These are phyloP conservation scores for Cyclospora cayetanensis DNA, from an alignment of 169 alveolate genomes.

Conservation along the genomic window DNA sequence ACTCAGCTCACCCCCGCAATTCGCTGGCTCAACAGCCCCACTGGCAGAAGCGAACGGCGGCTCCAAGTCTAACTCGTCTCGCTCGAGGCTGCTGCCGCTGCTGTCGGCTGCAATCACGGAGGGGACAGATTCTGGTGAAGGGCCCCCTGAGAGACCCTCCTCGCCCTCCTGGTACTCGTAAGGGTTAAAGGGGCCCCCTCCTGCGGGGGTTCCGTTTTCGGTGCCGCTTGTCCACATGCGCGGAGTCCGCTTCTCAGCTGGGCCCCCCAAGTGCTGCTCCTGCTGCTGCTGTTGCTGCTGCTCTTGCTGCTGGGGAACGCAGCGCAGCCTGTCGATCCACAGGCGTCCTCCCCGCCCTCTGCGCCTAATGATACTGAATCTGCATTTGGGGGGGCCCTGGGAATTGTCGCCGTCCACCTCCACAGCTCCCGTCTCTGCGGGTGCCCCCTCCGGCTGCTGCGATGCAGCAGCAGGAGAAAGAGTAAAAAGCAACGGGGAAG, in stretches of 20 bases:
- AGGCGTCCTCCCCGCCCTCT: constrained; percentile 57
- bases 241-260: not conserved
- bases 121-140: not conserved
- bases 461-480: not conserved
- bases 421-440: not conserved
- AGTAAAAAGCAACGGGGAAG: constrained; percentile 26
- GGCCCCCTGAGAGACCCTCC: not conserved
- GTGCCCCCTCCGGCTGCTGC: not conserved
- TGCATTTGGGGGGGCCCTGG: not conserved
- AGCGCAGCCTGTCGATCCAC: constrained; percentile 13
- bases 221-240: not conserved
- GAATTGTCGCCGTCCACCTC: not conserved
- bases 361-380: not conserved
- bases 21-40: not conserved
- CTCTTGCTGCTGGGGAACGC: not conserved
- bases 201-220: not conserved
- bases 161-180: not conserved
- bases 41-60: not conserved
- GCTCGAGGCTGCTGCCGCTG: not conserved
- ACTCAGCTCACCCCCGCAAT: not conserved
- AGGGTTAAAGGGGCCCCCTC: not conserved
- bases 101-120: not conserved
- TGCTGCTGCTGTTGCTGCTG: not conserved
- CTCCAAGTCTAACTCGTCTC: not conserved
- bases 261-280: not conserved